These are phyloP conservation scores for Drosera spatulata DNA, from an alignment of 179 eudicot species.

Conservation along the genomic window DNA sequence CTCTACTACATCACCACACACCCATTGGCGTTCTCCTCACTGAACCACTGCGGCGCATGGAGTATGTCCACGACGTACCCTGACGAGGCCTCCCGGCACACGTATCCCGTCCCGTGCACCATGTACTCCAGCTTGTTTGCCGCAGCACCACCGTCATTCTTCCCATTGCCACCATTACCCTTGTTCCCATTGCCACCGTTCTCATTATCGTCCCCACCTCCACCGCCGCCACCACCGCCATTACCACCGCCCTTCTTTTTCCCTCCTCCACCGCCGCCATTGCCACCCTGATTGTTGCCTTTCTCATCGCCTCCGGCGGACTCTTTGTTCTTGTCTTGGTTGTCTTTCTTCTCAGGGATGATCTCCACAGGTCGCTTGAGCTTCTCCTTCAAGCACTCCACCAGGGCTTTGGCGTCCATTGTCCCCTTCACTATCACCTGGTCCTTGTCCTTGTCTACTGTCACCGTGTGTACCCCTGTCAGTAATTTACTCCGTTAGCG, in stretches of 20 bases:
- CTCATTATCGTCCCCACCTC: not conserved
- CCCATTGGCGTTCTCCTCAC: constrained; percentile 67
- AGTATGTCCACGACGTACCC: constrained; percentile 16
- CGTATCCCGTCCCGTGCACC: constrained; percentile 11
- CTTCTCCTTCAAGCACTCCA: constrained; percentile 26
- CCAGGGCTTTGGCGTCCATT: constrained; percentile 40
- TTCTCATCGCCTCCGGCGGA: not conserved
- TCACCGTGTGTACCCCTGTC: constrained; percentile 40
- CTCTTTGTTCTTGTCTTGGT: constrained; percentile 16
- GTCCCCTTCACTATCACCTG: constrained; percentile 50
- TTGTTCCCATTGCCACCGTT: constrained; percentile 15
- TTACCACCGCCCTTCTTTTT: too few species aligned
- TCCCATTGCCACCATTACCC: constrained; percentile 14
- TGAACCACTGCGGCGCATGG: constrained; percentile 38
- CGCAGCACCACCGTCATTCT: constrained; percentile 4
- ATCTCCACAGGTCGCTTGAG: constrained; percentile 47
- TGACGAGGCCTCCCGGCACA: constrained; percentile 19
- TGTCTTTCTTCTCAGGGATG: constrained; percentile 40
- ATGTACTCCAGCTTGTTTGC: constrained; percentile 3
- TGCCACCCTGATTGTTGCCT: too few species aligned
- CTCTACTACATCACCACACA: constrained; percentile 44
- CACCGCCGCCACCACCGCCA: not conserved
- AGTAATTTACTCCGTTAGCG: not conserved
- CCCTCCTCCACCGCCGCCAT: constrained; percentile 1
- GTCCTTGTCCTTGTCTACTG: constrained; percentile 43